phyloP scores from a whole-genome alignment of 371 early-diverging fungal genomes.

The Basidiobolus meristosporus region DNA sequence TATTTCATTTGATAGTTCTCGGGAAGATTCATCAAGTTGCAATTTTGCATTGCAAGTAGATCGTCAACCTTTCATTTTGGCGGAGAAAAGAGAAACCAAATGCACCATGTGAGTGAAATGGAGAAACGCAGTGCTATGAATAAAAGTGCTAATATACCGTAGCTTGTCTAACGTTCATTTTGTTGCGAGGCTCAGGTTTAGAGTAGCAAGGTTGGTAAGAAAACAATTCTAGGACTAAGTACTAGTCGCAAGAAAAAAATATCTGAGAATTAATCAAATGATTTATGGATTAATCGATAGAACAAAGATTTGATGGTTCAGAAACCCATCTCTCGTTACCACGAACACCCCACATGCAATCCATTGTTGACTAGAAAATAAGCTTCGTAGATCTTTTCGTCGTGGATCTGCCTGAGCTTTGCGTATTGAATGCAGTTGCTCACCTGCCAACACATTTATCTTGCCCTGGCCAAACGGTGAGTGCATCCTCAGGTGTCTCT shows the following conservation, averaged over 20 bases:
- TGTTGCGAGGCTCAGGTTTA: neutral
- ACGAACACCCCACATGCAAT: no score
- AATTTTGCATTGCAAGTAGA: conserved; percentile 76
- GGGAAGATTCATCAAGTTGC: conserved; percentile 89
- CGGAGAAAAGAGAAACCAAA: neutral
- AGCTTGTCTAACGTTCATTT: conserved; percentile 46
- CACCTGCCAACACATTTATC: no score
- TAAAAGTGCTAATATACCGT: conserved; percentile 16
- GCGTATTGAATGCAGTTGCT: no score
- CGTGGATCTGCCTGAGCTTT: no score
- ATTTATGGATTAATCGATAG: no score
- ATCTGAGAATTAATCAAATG: no score
- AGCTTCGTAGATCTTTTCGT: no score
- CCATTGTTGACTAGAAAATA: no score
- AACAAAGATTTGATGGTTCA: no score
- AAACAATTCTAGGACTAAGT: neutral
- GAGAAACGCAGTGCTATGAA: neutral
- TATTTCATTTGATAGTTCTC: conserved; percentile 98
- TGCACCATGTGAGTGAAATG: neutral
- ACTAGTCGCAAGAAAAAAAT: neutral
- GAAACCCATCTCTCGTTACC: no score
- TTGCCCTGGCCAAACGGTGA: no score
- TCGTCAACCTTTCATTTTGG: conserved; percentile 35
- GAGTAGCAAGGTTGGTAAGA: neutral
- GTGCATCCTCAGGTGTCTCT: no score